Conservation (phyloP, 768 basidiomycete genomes). For the Pulveroboletus sp. region DNA sequence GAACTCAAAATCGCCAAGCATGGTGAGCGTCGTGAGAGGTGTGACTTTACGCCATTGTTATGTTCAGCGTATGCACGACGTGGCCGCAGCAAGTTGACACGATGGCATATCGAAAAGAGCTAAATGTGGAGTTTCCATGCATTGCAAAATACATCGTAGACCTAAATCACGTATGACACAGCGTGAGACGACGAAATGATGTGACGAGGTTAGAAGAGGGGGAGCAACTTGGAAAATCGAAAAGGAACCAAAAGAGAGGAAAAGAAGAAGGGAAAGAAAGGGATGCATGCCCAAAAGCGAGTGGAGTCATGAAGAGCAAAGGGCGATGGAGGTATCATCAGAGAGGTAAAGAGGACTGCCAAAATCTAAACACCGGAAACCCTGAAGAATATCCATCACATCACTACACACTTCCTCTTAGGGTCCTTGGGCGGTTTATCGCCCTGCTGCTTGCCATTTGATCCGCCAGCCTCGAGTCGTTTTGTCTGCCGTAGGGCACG, state of each 20-base stretch:
- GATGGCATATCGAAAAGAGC: neutral
- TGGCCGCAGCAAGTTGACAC: conserved; percentile 15
- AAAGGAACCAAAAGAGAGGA: conserved; percentile 20
- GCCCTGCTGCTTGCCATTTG: conserved; percentile 37
- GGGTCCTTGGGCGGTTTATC: conserved; percentile 44
- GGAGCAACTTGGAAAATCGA: conserved; percentile 32
- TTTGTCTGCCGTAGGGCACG: conserved; percentile 75
- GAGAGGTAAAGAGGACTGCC: conserved; percentile 59
- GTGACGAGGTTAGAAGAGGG: conserved; percentile 30
- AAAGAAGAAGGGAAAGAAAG: conserved; percentile 11
- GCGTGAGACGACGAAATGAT: conserved; percentile 34
- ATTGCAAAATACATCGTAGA: conserved; percentile 39
- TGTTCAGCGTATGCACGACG: conserved; percentile 18
- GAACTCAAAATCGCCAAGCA: conserved; percentile 29
- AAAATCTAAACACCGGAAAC: conserved; percentile 64
- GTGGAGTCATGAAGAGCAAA: conserved; percentile 26
- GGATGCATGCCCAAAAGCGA: conserved; percentile 25
- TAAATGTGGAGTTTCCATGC: conserved; percentile 29
- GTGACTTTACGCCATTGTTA: conserved; percentile 13
- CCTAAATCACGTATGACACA: conserved; percentile 41
- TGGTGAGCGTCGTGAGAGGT: conserved; percentile 4
- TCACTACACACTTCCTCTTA: conserved; percentile 68
- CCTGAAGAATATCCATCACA: conserved; percentile 69
- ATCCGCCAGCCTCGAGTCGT: conserved; percentile 47
- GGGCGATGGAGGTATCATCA: conserved; percentile 72